These are phyloP conservation scores for Porodaedalea pini DNA, from an alignment of 1,284 basidiomycete species.

Conservation along the genomic window DNA sequence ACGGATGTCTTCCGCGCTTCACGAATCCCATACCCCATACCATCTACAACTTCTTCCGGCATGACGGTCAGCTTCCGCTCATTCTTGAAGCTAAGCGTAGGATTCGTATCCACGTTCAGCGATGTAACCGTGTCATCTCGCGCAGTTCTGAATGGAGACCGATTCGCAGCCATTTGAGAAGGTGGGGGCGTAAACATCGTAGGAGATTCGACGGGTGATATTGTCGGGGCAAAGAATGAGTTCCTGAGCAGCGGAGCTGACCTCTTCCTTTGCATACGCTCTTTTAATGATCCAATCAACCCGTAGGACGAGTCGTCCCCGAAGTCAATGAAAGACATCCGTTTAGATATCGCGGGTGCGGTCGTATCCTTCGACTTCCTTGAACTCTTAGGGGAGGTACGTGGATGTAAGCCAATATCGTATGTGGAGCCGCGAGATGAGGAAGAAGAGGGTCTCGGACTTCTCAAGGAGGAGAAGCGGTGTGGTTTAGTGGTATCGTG, in stretches of 20 bases:
- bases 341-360: neutral
- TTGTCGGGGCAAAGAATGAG: neutral
- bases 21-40: constrained; percentile 9
- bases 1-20: neutral
- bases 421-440: neutral
- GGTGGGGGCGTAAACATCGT: neutral
- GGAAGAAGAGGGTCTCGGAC: neutral
- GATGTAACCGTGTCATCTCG: constrained; percentile 3
- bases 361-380: constrained; percentile 11
- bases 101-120: neutral
- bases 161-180: neutral
- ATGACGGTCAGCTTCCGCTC: constrained; percentile 12
- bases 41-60: constrained; percentile 11
- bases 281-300: constrained; percentile 15
- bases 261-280: constrained; percentile 15
- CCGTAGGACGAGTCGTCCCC: neutral
- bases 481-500: neutral
- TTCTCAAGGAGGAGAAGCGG: constrained; percentile 10
- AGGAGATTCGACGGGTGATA: constrained; percentile 3
- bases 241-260: constrained; percentile 16
- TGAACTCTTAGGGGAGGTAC: constrained; percentile 8
- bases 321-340: constrained; percentile 18
- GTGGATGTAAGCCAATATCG: constrained; percentile 5
- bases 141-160: neutral
- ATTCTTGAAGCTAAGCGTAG: constrained; percentile 7